Evolutionary conservation across 306 rosid species (phyloP).

Genomic region (Casuarina glauca): DNA sequence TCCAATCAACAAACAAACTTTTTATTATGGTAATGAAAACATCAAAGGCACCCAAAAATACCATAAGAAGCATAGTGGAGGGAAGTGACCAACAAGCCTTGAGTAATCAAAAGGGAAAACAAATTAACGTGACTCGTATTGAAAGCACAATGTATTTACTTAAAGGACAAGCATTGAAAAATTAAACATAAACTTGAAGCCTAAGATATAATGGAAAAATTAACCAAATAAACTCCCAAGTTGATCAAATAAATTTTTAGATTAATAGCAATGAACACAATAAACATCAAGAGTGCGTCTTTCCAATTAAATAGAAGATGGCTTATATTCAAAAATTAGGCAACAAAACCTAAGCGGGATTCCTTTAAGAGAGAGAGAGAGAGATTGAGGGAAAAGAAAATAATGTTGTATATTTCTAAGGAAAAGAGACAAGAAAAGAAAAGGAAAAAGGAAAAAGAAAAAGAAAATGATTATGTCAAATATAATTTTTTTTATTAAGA

Average conservation of each 20-base stretch:
- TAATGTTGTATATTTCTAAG: too few relatives aligned
- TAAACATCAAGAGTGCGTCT: neutral
- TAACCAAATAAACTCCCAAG: neutral
- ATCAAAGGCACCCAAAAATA: neutral
- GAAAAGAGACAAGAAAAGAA: too few relatives aligned
- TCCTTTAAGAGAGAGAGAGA: too few relatives aligned
- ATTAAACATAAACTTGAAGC: neutral
- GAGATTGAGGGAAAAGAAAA: too few relatives aligned
- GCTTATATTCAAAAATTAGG: too few relatives aligned
- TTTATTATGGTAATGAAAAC: constrained; percentile 7
- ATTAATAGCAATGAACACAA: neutral
- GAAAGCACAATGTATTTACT: neutral
- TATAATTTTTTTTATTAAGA: too few relatives aligned
- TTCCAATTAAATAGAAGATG: too few relatives aligned
- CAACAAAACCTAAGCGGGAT: too few relatives aligned
- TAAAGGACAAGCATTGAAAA: neutral
- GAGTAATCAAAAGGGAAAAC: neutral
- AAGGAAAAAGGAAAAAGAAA: too few relatives aligned
- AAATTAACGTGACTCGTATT: neutral
- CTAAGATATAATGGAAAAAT: neutral
- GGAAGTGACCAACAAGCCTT: neutral
- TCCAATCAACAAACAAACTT: constrained; percentile 17
- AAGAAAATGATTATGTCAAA: too few relatives aligned
- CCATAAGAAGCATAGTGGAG: neutral
- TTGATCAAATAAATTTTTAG: neutral